Evolutionary conservation across 306 rosid genomes (phyloP).

Genomic region (Acacia melanoxylon): DNA sequence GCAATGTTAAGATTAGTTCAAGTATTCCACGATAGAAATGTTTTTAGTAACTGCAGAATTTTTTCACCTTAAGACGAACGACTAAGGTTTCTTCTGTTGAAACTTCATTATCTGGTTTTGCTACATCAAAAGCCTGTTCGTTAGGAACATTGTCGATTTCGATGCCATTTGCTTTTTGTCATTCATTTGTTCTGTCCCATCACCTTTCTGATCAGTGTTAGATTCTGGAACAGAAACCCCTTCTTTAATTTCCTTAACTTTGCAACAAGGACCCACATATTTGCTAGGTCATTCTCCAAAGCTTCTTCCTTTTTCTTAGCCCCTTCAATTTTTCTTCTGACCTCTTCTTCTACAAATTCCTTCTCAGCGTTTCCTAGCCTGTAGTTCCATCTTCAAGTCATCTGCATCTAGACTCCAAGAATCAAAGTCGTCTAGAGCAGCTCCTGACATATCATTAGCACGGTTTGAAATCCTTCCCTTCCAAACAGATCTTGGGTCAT

Average conservation of each 20-base stretch:
- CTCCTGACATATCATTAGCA: conserved; percentile 57
- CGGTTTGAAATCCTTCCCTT: conserved; percentile 78
- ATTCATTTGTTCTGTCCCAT: conserved; percentile 44
- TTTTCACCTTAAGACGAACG: conserved; percentile 86
- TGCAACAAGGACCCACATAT: conserved; percentile 99
- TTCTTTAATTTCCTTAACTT: conserved; percentile 95
- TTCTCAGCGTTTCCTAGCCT: conserved; percentile 95
- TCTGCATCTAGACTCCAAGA: conserved; percentile 80
- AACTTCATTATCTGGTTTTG: conserved; percentile 55
- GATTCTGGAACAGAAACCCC: conserved; percentile 65
- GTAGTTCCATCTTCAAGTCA: conserved; percentile 85
- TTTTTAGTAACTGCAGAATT: neutral
- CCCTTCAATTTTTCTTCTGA: conserved; percentile 79
- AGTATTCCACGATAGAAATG: neutral
- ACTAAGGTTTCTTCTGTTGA: conserved; percentile 79
- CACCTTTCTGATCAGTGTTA: conserved; percentile 53
- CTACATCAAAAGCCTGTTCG: conserved; percentile 55
- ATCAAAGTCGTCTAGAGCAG: conserved; percentile 67
- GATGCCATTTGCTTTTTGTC: conserved; percentile 41
- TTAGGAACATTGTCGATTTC: conserved; percentile 37
- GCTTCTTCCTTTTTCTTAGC: conserved; percentile 94
- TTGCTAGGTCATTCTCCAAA: conserved; percentile 93
- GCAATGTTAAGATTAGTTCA: neutral
- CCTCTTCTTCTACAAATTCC: conserved; percentile 81
- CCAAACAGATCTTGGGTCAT: conserved; percentile 72